A percentile compares a stretch with the other conserved stretches of the same genome.
Conservation (phyloP, 441 rosid species). For the Cnidoscolus chayamansa region DNA sequence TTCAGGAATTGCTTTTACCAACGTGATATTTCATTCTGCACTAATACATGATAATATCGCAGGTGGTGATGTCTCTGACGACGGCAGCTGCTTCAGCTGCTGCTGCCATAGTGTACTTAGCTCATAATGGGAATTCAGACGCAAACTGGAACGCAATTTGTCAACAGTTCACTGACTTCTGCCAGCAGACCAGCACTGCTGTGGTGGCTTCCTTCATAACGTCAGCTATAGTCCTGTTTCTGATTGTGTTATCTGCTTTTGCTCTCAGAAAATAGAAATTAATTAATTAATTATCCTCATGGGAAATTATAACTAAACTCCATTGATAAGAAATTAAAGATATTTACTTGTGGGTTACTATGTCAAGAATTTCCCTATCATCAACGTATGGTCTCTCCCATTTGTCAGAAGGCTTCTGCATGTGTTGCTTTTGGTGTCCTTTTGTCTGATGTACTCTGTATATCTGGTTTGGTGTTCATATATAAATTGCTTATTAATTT, state of each 20-base stretch:
- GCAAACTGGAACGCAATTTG: constrained; percentile 81
- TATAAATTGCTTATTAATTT: no score
- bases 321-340: no score
- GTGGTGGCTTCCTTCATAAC: constrained; percentile 66
- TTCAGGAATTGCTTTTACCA: no score
- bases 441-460: neutral
- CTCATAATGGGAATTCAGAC: constrained; percentile 67
- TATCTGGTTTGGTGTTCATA: neutral
- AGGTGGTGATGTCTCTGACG: constrained; percentile 51
- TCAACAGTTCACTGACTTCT: constrained; percentile 62
- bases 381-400: no score
- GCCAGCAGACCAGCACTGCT: constrained; percentile 61
- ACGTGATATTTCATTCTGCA: no score
- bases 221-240: constrained; percentile 35
- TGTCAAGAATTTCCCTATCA: no score
- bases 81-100: constrained; percentile 53
- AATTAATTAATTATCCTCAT: no score
- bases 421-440: neutral
- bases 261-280: constrained; percentile 36
- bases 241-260: constrained; percentile 51
- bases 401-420: no score
- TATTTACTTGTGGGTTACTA: no score
- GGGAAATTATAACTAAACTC: no score
- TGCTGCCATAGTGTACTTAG: constrained; percentile 61
- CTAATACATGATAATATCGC: neutral